Conservation (phyloP, 2,329 filamentous ascomycete genomes). For the Claviceps spartinae region DNA sequence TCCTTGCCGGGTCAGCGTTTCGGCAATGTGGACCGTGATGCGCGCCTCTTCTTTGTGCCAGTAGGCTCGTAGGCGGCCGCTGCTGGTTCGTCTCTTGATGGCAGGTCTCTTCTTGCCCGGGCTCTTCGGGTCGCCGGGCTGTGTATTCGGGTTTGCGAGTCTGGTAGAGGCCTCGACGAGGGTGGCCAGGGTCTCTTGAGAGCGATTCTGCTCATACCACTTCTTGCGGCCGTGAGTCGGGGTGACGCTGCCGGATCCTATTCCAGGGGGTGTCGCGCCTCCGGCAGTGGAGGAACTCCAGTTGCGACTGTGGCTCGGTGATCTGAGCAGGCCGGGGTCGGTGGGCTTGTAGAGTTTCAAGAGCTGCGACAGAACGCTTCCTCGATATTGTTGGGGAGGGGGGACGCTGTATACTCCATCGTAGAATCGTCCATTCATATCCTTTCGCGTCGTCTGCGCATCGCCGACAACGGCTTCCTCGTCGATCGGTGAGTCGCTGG, state of each 20-base stretch:
- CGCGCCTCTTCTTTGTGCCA: slow-evolving; percentile 31
- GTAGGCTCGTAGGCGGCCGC: slow-evolving; percentile 22
- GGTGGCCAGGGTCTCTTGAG: slow-evolving; percentile 32
- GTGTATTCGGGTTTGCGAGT: slow-evolving; percentile 10
- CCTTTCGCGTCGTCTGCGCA: slow-evolving; percentile 12
- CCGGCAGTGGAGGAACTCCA: slow-evolving; percentile 16
- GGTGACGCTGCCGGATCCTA: slow-evolving; percentile 25
- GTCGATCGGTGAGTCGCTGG: slow-evolving; percentile 5
- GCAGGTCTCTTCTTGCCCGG: slow-evolving; percentile 20
- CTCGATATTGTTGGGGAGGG: slow-evolving; percentile 27
- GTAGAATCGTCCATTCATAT: slow-evolving; percentile 25
- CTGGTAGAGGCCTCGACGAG: slow-evolving; percentile 31
- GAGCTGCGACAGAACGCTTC: slow-evolving; percentile 31
- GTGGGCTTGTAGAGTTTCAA: slow-evolving; percentile 31
- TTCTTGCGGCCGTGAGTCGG: slow-evolving; percentile 29
- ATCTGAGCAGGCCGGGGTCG: slow-evolving; percentile 11
- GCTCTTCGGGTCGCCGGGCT: slow-evolving; percentile 8
- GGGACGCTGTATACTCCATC: slow-evolving; percentile 29
- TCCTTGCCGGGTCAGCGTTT: slow-evolving; percentile 62
- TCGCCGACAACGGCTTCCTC: slow-evolving; percentile 8
- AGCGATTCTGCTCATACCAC: slow-evolving; percentile 35
- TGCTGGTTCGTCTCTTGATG: slow-evolving; percentile 24
- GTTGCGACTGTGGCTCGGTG: slow-evolving; percentile 11
- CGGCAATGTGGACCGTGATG: slow-evolving; percentile 40
- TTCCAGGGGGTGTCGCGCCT: slow-evolving; percentile 19